Evolutionary conservation across 1,284 basidiomycete genomes (phyloP), one percentile per base, ranked within the genome.

Genomic region (Thelephora terrestris): DNA sequence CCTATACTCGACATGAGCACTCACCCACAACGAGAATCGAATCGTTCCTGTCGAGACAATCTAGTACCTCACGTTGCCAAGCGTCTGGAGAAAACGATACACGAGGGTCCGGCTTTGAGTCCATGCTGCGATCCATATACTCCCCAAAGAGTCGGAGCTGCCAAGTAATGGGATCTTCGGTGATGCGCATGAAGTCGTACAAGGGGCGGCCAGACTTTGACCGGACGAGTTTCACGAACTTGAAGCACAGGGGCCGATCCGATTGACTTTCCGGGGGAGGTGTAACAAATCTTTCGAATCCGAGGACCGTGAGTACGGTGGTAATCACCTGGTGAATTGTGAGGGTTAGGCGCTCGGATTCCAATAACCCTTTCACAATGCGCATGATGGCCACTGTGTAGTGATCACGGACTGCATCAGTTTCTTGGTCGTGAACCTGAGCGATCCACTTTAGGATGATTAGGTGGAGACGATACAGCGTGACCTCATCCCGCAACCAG

Each of bases 41-140:
- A 46, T 73, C 66, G 34, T 77, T 65, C 12, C 60, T 57, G 52
- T 85, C 83, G 20, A 86, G 69, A 45, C 70, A 73, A 55, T 86
- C 79, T 34, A 86, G 61, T 1, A 84, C 83, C 21, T 73, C 60
- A 29, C 77, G 64, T 53, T 85, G 82, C 84, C 84, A 85, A 1
- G 73, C 78, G 60, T 85, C 84, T 0, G 82, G 82, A 32, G 73
- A 62, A 58, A 86, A 85, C 1, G 66, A 53, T 21, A 85, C 82
- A 2, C 83, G 71, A 7, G 61, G 47, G 59, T 85, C 84, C 0
- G 63, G 59, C 48, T 70, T 62, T 43, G 76, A 71, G 50, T 82
- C 82, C 76, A 85, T 81, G 49, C 73, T 78, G 35, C 84, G 67
- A 54, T 83, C 80, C 83, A 86, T 82, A 55, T 67, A 79, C 53